Conservation (phyloP, 2,329 filamentous ascomycete species). For the Alternaria ethzedia region DNA sequence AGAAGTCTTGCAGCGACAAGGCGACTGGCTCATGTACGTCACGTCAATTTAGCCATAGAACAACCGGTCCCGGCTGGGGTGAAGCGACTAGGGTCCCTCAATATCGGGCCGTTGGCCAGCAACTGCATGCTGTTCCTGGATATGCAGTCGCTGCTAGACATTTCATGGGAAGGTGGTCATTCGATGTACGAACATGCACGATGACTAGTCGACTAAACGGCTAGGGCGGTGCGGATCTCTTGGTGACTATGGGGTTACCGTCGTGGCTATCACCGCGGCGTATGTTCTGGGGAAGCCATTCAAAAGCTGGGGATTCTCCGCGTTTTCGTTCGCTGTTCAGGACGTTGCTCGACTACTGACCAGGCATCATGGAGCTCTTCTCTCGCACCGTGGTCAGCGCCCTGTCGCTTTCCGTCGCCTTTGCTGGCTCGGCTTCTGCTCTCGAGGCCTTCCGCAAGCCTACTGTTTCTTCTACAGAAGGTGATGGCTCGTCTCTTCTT, state of each 20-base stretch:
- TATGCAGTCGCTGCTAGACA: slow-evolving; percentile 1
- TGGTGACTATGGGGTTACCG: slow-evolving; percentile 9
- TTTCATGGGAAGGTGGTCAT: background rate
- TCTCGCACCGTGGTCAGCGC: slow-evolving; percentile 33
- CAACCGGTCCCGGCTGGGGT: slow-evolving; percentile 29
- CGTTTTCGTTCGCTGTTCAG: slow-evolving; percentile 5
- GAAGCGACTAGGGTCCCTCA: slow-evolving; percentile 15
- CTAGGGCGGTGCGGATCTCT: slow-evolving; percentile 9
- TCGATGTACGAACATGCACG: slow-evolving; percentile 3
- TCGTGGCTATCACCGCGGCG: slow-evolving; percentile 8
- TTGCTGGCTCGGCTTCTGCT: slow-evolving; percentile 37
- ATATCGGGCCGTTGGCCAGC: slow-evolving; percentile 26
- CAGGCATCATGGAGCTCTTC: slow-evolving; percentile 37
- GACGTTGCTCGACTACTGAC: slow-evolving; percentile 10
- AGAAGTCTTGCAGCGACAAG: slow-evolving; percentile 18
- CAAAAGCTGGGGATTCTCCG: slow-evolving; percentile 20
- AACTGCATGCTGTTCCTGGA: slow-evolving; percentile 11
- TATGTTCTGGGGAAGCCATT: slow-evolving; percentile 4
- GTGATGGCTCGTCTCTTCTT: slow-evolving; percentile 44
- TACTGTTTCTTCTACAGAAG: slow-evolving; percentile 55
- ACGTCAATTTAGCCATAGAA: slow-evolving; percentile 39
- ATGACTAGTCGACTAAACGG: slow-evolving; percentile 28
- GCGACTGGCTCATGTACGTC: slow-evolving; percentile 8
- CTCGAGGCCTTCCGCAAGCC: slow-evolving; percentile 55
- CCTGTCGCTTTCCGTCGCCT: slow-evolving; percentile 31